Evolutionary conservation across 345 rosid genomes (phyloP), one percentile per base, ranked within the genome.

Genomic region (Hirschfeldia incana): DNA sequence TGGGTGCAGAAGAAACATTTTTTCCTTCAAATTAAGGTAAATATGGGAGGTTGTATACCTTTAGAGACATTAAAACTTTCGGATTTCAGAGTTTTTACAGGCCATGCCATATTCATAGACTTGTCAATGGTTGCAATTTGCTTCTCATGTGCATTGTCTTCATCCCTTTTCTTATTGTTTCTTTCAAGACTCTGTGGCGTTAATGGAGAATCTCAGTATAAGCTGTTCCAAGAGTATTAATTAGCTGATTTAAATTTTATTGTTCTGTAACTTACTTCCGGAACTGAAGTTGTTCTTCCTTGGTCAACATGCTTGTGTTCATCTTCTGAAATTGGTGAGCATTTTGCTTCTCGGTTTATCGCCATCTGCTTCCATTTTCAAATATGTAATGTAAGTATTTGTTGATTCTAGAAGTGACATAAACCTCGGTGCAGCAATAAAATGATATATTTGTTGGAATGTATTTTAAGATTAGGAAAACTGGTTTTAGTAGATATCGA

Each of bases 341-440:
- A 89, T 73, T 85, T 92, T 2, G 78, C 89, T 57, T 84, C 93
- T 0, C 94, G 94, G 76, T 89, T 87, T 53, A 85, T 89, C 59
- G 91, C 94, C 86, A 83, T 84, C 97, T 94, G 70, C 9, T 32
- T 80, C 69, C 83, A 80, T 51, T 65, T 34, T 10, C 0, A 65
- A 65, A 4, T 6, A 21, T 12, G 11, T 13, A 8, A 5, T 11
- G 15, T 37, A 39, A 15, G n/a, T 51, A 51, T 51, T 4, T 13
- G 15, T 46, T 46, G 53, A 46, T 46, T 46, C 6, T 46, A 11
- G 53, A 13, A 46, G 49, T 46, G 15, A 13, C 13, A 10, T 42
- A 42, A 42, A 42, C 11, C 51, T 10, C 13, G 4, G n/a, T 46
- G 53, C 15, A 46, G 3, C 53, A 46, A 4, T 46, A 46, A 46